Evolutionary conservation across 2,329 filamentous ascomycete genomes (phyloP).

Genomic region (Ophiostoma sp.): DNA sequence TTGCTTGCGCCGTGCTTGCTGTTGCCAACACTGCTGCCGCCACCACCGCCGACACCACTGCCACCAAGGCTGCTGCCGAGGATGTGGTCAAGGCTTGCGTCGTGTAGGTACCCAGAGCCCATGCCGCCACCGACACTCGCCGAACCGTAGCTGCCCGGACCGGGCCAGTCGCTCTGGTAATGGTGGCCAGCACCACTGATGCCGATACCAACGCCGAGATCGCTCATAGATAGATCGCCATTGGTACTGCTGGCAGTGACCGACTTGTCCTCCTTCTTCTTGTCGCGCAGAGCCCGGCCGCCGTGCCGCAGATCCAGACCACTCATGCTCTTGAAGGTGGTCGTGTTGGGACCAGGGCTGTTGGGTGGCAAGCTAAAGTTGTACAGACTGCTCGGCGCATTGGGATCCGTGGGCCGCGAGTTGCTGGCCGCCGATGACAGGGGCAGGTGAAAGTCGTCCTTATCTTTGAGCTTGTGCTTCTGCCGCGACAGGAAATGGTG

Average conservation of each 20-base stretch:
- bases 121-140: slow-evolving; percentile 40
- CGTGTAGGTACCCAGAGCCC: not conserved
- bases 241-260: slow-evolving; percentile 15
- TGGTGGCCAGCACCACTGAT: slow-evolving; percentile 17
- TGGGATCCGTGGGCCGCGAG: slow-evolving; percentile 69
- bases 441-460: slow-evolving; percentile 67
- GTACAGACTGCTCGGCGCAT: slow-evolving; percentile 69
- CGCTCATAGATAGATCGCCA: slow-evolving; percentile 40
- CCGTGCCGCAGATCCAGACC: slow-evolving; percentile 74
- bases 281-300: slow-evolving; percentile 70
- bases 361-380: slow-evolving; percentile 71
- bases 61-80: slow-evolving; percentile 40
- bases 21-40: slow-evolving; percentile 48
- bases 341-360: slow-evolving; percentile 61
- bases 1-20: slow-evolving; percentile 63
- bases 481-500: slow-evolving; percentile 75
- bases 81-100: slow-evolving; percentile 36
- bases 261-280: slow-evolving; percentile 61
- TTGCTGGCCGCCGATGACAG: slow-evolving; percentile 73
- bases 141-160: slow-evolving; percentile 45
- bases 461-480: slow-evolving; percentile 63
- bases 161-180: slow-evolving; percentile 43
- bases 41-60: slow-evolving; percentile 37
- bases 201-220: slow-evolving; percentile 34
- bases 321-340: slow-evolving; percentile 76